Percentiles rank a stretch among this genome's conserved stretches.
phyloP scores from a whole-genome alignment of 257 asterid genomes.

The Solanum rostratum region DNA sequence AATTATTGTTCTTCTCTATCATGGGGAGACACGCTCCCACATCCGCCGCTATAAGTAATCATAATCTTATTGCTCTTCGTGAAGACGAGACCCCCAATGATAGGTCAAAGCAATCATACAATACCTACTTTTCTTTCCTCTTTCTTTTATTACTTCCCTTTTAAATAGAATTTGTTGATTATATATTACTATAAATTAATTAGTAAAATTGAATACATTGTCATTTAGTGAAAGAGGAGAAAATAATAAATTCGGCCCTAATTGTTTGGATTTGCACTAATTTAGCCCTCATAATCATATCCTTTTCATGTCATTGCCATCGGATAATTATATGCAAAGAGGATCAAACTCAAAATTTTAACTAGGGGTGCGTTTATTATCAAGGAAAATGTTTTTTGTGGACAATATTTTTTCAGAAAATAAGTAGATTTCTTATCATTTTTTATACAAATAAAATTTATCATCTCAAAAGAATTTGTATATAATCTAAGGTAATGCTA shows the following conservation, averaged over 20 bases:
- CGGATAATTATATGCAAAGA: background rate
- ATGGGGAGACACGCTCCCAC: conserved; percentile 34
- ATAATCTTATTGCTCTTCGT: conserved; percentile 10
- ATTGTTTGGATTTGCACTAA: background rate
- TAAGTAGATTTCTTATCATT: background rate
- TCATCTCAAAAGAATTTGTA: background rate
- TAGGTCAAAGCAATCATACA: conserved; percentile 30
- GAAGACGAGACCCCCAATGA: conserved; percentile 1
- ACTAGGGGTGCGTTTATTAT: background rate
- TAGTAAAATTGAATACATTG: conserved; percentile 5
- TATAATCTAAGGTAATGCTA: background rate
- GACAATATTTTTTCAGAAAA: background rate
- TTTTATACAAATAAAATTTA: background rate
- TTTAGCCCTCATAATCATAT: background rate
- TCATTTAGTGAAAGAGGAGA: conserved; percentile 18
- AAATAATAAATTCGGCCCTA: background rate
- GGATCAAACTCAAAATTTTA: background rate
- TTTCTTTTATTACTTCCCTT: background rate
- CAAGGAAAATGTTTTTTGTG: background rate
- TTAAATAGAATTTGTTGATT: background rate
- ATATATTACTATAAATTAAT: background rate
- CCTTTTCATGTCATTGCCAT: background rate
- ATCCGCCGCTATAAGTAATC: conserved; percentile 44
- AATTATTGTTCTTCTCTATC: conserved; percentile 21
- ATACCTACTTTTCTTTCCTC: background rate